These are phyloP conservation scores for Fusarium transvaalense DNA, from an alignment of 2,329 filamentous ascomycete species.

Conservation along the genomic window DNA sequence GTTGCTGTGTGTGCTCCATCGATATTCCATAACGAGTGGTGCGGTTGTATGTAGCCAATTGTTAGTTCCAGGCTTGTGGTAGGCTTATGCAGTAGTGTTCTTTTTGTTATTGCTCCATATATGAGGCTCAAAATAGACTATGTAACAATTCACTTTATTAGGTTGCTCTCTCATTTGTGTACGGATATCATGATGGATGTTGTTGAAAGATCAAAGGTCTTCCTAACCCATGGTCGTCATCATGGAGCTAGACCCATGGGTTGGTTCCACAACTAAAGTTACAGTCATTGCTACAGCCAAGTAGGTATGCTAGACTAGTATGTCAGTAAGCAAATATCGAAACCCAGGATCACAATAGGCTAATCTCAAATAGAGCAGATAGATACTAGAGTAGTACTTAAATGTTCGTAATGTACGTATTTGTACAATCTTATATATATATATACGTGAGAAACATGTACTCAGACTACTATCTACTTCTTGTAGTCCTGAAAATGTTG, in stretches of 20 bases:
- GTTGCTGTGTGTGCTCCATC: constrained; percentile 6
- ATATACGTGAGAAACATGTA: constrained; percentile 12
- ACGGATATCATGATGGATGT: neutral
- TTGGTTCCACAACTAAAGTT: constrained; percentile 17
- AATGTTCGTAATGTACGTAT: neutral
- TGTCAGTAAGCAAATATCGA: constrained; percentile 13
- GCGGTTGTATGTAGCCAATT: constrained; percentile 31
- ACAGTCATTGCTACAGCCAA: neutral
- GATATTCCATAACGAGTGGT: constrained; percentile 40
- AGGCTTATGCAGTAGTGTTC: neutral
- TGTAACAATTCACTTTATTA: neutral
- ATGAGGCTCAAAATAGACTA: constrained; percentile 18
- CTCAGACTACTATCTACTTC: constrained; percentile 2
- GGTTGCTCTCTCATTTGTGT: neutral
- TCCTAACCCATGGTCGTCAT: constrained; percentile 13
- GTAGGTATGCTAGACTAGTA: neutral
- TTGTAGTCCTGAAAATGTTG: constrained; percentile 14
- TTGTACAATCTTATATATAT: neutral
- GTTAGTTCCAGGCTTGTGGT: constrained; percentile 1
- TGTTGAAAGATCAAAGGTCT: neutral
- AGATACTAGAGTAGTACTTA: too few species aligned
- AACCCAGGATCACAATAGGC: constrained; percentile 6
- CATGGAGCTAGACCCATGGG: constrained; percentile 8
- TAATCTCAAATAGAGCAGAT: neutral
- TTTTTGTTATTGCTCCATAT: neutral